These are phyloP conservation scores for Suhomyces terraborum DNA, from an alignment of 1,139 yeast species.

Conservation along the genomic window DNA sequence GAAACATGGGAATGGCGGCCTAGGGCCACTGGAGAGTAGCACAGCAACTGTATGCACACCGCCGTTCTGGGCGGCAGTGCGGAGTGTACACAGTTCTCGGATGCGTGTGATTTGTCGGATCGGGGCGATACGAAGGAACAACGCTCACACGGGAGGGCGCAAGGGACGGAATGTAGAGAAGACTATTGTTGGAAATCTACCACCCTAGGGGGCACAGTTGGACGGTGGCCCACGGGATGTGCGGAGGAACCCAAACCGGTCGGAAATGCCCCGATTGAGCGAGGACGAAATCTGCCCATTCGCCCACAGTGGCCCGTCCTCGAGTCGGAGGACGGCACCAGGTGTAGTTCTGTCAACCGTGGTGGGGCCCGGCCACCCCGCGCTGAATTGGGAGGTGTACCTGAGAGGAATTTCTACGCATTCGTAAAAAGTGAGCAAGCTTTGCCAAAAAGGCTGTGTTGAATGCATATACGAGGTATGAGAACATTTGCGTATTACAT, in stretches of 20 bases:
- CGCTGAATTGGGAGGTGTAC: neutral
- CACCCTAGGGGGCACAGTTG: conserved; percentile 1
- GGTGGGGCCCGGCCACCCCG: neutral
- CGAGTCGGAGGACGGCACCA: too few species aligned
- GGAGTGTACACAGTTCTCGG: neutral
- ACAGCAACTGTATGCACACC: neutral
- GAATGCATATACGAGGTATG: conserved; percentile 12
- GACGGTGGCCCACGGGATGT: neutral
- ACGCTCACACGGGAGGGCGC: neutral
- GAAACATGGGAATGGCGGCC: too few species aligned
- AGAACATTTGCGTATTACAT: conserved; percentile 10
- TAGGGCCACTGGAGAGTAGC: neutral
- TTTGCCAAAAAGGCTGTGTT: conserved; percentile 13
- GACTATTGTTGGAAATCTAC: neutral
- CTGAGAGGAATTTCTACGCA: conserved; percentile 9
- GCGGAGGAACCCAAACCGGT: too few species aligned
- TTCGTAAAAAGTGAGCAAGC: conserved; percentile 11
- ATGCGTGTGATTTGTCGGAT: conserved; percentile 7
- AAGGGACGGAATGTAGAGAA: conserved; percentile 1
- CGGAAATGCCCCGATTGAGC: too few species aligned
- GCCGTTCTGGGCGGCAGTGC: neutral
- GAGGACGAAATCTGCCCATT: too few species aligned
- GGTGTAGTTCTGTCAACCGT: neutral
- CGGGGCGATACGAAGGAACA: conserved; percentile 1
- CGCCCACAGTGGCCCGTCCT: neutral